Evolutionary conservation across 768 basidiomycete genomes (phyloP).

Genomic region (Boletus pseudo-olivaceus): DNA sequence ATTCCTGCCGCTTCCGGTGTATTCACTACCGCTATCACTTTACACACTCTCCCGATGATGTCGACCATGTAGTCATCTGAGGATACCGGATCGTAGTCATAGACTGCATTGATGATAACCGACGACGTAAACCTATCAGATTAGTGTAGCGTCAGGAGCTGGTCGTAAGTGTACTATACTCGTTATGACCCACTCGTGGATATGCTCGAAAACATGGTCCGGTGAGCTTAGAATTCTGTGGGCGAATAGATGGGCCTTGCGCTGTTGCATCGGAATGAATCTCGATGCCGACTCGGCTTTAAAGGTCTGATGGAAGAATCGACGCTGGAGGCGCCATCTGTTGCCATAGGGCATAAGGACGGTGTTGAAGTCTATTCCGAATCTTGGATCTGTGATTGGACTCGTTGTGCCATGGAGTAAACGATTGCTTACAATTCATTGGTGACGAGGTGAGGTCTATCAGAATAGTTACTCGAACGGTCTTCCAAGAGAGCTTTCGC

Average conservation of each 20-base stretch:
- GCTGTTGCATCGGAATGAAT: constrained; percentile 17
- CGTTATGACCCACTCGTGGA: constrained; percentile 10
- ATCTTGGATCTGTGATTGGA: not conserved
- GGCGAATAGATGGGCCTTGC: constrained; percentile 6
- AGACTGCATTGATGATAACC: constrained; percentile 22
- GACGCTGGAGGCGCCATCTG: constrained; percentile 17
- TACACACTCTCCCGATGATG: constrained; percentile 11
- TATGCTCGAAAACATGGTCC: constrained; percentile 1
- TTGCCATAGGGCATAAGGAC: constrained; percentile 15
- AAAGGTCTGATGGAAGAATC: constrained; percentile 20
- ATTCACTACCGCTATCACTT: not conserved
- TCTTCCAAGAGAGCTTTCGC: constrained; percentile 15
- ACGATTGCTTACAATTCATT: constrained; percentile 7
- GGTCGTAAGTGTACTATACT: constrained; percentile 5
- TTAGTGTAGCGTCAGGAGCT: not conserved
- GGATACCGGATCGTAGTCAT: constrained; percentile 19
- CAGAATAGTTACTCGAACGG: constrained; percentile 20
- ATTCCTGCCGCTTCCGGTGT: constrained; percentile 12
- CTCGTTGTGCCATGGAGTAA: not conserved
- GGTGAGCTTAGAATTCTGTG: constrained; percentile 10
- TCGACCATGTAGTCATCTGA: constrained; percentile 10
- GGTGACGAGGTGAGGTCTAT: constrained; percentile 14
- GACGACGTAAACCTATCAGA: constrained; percentile 17
- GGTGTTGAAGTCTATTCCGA: constrained; percentile 16
- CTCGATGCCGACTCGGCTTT: constrained; percentile 6